Percentiles rank a stretch among this genome's conserved stretches.
These are phyloP conservation scores for Coemansia sp. DNA, from an alignment of 192 early-diverging fungal genomes.

Conservation along the genomic window DNA sequence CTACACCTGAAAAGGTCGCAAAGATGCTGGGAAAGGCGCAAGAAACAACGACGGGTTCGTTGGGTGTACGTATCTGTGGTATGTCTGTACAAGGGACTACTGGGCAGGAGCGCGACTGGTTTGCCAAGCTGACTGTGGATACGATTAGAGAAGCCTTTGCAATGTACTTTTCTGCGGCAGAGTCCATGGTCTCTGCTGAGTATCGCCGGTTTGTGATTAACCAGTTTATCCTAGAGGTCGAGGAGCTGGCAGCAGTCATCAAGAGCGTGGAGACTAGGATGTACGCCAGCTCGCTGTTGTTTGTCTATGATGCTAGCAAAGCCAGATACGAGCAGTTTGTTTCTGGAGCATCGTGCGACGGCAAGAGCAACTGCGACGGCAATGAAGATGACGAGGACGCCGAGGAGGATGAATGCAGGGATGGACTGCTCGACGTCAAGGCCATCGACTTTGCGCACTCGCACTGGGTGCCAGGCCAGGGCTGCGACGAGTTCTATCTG, in stretches of 20 bases:
- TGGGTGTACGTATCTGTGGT: constrained; percentile 74
- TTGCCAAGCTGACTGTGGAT: constrained; percentile 28
- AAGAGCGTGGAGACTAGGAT: constrained; percentile 59
- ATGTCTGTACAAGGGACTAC: constrained; percentile 58
- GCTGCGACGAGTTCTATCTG: constrained; percentile 68
- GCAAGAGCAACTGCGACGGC: background rate
- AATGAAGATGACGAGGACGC: constrained; percentile 22
- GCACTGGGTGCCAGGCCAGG: constrained; percentile 60
- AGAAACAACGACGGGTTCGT: constrained; percentile 61
- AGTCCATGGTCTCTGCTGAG: constrained; percentile 41
- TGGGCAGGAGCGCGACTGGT: constrained; percentile 18
- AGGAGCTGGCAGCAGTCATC: constrained; percentile 60
- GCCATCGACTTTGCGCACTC: constrained; percentile 93
- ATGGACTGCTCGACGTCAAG: constrained; percentile 59
- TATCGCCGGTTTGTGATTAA: constrained; percentile 58
- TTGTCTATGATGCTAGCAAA: constrained; percentile 77
- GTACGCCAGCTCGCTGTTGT: constrained; percentile 71
- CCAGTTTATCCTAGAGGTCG: constrained; percentile 61
- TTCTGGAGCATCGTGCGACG: constrained; percentile 19
- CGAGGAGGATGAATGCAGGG: constrained; percentile 24
- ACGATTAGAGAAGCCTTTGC: constrained; percentile 61
- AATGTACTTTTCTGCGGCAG: constrained; percentile 61
- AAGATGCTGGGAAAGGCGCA: constrained; percentile 66
- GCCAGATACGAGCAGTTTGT: constrained; percentile 54
- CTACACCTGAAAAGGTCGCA: constrained; percentile 65